These are phyloP conservation scores for Neopestalotiopsis clavispora DNA, from an alignment of 2,329 filamentous ascomycete species.

Conservation along the genomic window DNA sequence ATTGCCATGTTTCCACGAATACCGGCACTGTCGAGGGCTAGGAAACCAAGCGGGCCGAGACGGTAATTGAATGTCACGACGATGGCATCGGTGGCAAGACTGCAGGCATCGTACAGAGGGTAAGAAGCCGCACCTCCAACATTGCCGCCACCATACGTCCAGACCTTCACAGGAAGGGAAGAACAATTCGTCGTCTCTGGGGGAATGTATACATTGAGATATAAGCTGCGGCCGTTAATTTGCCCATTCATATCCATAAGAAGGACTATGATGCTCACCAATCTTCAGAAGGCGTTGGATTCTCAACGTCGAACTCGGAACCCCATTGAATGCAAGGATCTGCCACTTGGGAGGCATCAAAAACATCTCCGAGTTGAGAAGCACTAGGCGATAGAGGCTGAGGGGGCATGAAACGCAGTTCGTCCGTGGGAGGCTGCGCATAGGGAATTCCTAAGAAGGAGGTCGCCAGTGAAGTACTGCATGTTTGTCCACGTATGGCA, in stretches of 20 bases:
- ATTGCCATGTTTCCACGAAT: not conserved
- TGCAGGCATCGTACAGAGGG: not conserved
- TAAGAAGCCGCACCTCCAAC: not conserved
- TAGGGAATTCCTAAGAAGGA: not conserved
- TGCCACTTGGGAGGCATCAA: not conserved
- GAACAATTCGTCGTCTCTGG: not conserved
- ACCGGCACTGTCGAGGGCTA: not conserved
- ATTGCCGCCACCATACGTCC: slow-evolving; percentile 3
- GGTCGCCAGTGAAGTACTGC: not conserved
- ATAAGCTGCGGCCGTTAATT: not conserved
- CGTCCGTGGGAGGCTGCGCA: not conserved
- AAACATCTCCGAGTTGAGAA: not conserved
- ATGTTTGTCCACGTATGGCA: not conserved
- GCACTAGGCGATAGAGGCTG: not conserved
- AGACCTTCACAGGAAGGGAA: not conserved
- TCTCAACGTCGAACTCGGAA: not conserved
- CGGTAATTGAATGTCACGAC: not conserved
- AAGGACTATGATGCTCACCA: not conserved
- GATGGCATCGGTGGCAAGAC: not conserved
- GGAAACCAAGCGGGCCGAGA: not conserved
- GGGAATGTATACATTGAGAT: not conserved
- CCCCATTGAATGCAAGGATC: not conserved
- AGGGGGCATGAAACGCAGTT: not conserved
- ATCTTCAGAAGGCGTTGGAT: not conserved
- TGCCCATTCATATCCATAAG: not conserved